A percentile compares a stretch with the other conserved stretches of the same genome.
Conservation (phyloP, 176 grass and related monocot genomes). For the Avena atlantica region DNA sequence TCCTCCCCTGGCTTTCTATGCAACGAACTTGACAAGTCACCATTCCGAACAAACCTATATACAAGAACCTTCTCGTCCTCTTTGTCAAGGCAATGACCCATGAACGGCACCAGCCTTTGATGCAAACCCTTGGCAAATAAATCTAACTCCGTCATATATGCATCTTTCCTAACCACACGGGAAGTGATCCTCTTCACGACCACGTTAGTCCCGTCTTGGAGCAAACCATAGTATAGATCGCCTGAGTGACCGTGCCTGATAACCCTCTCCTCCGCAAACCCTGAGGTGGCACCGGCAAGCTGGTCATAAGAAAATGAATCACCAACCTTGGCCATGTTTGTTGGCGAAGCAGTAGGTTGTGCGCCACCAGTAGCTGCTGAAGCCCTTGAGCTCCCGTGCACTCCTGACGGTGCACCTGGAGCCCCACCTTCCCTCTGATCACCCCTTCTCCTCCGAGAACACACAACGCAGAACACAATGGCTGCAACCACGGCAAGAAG, state of each 20-base stretch:
- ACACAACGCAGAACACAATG: conserved; percentile 55
- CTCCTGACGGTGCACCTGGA: conserved; percentile 21
- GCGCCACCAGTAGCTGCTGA: conserved; percentile 37
- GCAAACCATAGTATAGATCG: conserved; percentile 73
- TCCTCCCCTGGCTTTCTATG: conserved; percentile 74
- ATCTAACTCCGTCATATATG: conserved; percentile 72
- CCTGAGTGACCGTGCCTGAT: conserved; percentile 84
- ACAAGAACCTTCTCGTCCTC: conserved; percentile 86
- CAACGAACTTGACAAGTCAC: conserved; percentile 71
- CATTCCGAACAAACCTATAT: conserved; percentile 83
- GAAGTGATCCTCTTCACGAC: conserved; percentile 75
- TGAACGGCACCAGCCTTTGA: conserved; percentile 72
- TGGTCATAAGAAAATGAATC: conserved; percentile 79
- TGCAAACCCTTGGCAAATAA: conserved; percentile 79
- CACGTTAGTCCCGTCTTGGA: conserved; percentile 64
- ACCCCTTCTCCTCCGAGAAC: conserved; percentile 33
- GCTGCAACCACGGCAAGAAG: conserved; percentile 47
- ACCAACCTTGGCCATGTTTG: conserved; percentile 65
- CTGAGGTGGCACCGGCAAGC: conserved; percentile 54
- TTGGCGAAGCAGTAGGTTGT: conserved; percentile 44
- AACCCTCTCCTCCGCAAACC: conserved; percentile 70
- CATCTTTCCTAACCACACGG: conserved; percentile 57
- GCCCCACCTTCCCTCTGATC: conserved; percentile 42
- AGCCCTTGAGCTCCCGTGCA: background rate
- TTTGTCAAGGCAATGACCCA: conserved; percentile 79